Base-by-base conservation (phyloP, 306 rosid species). In the Macrotyloma uniflorum region DNA sequence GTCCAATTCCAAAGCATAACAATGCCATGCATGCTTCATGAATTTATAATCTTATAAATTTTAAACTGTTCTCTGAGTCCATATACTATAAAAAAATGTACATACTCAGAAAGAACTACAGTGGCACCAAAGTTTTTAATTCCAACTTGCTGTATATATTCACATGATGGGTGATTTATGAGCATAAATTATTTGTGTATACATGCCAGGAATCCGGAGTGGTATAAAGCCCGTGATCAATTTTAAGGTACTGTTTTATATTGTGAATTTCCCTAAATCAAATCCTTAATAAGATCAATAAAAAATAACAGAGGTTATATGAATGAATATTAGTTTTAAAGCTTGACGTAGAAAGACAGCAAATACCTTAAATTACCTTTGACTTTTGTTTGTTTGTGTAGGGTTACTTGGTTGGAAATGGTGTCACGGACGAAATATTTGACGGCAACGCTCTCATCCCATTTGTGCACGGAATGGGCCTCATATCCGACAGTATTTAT, bases 341-440 rank as follows among this genome's bases (percentile, higher is more conserved):
- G 14, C 20, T 20, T 55, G 16, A 10, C 8, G 16, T 55, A 55
- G 63, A 55, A 55, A 55, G 35, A 3, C 12, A 22, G 64, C 23
- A 75, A 58, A 59, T 18, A 42, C 46, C 42, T 77, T 53, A 67
- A 53, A 55, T 22, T 70, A 33, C 10, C 10, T 57, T 68, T 26
- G 76, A 55, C 35, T 69, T 67, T 12, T 33, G 35, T 12, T n/a
- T 45, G 58, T 5, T 5, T 55, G 23, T 72, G 69, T 57, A 90
- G 93, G 98, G 98, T 73, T 93, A 89, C 86, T 57, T 93, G 82
- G 89, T 91, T 71, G 98, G 97, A 45, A 93, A 93, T 53, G 98
- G 91, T 19, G 93, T 93, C 5, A 86, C 97, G 20, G 98, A 89
- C 79, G n/a, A 3, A 3, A 46, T 1, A 40, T 84, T 89, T 80